Percentiles rank a stretch among this genome's conserved stretches.
Evolutionary conservation across 2,329 filamentous ascomycete genomes (phyloP).

Genomic region (Colletotrichum sp.): DNA sequence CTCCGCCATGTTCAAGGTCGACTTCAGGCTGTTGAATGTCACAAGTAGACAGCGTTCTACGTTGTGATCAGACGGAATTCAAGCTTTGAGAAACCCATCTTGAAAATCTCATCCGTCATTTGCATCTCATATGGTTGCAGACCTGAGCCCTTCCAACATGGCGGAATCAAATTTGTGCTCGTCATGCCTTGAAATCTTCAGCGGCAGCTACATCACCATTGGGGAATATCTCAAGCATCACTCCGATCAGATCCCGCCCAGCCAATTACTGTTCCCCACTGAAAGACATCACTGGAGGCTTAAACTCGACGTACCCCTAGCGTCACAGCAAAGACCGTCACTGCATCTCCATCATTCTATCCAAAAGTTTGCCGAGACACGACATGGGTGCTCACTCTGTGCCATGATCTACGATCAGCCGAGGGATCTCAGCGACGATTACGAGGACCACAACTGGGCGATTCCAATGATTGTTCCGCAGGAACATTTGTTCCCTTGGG

Average conservation of each 20-base stretch:
- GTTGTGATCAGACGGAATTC: neutral
- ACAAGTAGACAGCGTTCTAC: neutral
- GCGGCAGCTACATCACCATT: neutral
- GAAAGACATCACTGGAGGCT: neutral
- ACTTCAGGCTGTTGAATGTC: neutral
- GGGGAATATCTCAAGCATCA: neutral
- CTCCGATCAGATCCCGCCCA: neutral
- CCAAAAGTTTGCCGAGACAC: neutral
- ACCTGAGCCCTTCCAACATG: neutral
- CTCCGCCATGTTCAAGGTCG: neutral
- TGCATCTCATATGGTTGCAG: fast-evolving
- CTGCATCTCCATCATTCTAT: neutral
- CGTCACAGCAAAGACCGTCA: neutral
- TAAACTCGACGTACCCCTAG: neutral
- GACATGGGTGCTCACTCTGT: neutral
- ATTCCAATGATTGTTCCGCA: neutral
- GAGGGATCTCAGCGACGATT: neutral
- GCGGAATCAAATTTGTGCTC: neutral
- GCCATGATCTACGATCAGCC: neutral
- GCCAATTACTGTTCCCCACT: neutral
- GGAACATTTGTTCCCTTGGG: neutral
- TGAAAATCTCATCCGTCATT: neutral
- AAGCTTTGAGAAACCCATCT: neutral
- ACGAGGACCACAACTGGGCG: neutral
- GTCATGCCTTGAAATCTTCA: neutral